Percentiles rank a stretch among this genome's conserved stretches.
These are phyloP conservation scores for Geosmithia flava DNA, from an alignment of 2,329 filamentous ascomycete genomes.

Conservation along the genomic window DNA sequence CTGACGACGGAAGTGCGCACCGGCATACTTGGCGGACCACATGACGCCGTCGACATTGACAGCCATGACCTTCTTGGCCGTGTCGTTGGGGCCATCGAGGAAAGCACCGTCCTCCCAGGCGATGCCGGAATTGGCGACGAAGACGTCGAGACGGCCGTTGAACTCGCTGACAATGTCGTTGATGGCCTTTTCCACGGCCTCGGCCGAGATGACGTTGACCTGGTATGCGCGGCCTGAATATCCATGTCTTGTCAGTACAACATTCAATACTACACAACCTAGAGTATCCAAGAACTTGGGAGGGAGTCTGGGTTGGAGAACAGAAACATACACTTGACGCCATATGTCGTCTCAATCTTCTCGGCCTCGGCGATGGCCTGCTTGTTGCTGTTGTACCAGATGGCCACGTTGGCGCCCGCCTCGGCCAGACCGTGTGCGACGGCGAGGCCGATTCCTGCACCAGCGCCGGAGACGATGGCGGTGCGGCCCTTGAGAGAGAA, in stretches of 20 bases:
- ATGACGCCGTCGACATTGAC: slow-evolving; percentile 68
- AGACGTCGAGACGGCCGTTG: slow-evolving; percentile 63
- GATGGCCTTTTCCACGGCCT: slow-evolving; percentile 37
- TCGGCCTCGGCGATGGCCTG: slow-evolving; percentile 48
- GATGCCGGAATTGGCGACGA: slow-evolving; percentile 69
- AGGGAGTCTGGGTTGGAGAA: neutral
- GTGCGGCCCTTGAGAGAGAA: slow-evolving; percentile 61
- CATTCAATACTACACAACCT: neutral
- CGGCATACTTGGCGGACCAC: slow-evolving; percentile 63
- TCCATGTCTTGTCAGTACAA: neutral
- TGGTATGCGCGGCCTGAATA: slow-evolving; percentile 44
- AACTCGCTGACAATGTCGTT: slow-evolving; percentile 49
- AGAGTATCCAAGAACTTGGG: neutral
- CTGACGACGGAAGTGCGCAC: slow-evolving; percentile 57
- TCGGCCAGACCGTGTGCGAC: slow-evolving; percentile 55
- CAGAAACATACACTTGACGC: slow-evolving; percentile 49
- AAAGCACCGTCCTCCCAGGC: slow-evolving; percentile 59
- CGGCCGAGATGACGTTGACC: slow-evolving; percentile 44
- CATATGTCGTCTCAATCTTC: slow-evolving; percentile 52
- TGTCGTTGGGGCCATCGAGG: slow-evolving; percentile 50
- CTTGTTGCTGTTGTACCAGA: slow-evolving; percentile 62
- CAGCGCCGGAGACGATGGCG: slow-evolving; percentile 56
- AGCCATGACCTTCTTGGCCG: slow-evolving; percentile 54
- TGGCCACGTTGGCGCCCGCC: slow-evolving; percentile 58
- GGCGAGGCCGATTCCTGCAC: slow-evolving; percentile 52